Evolutionary conservation across 257 asterid genomes (phyloP).

Genomic region (Echites panduratus): DNA sequence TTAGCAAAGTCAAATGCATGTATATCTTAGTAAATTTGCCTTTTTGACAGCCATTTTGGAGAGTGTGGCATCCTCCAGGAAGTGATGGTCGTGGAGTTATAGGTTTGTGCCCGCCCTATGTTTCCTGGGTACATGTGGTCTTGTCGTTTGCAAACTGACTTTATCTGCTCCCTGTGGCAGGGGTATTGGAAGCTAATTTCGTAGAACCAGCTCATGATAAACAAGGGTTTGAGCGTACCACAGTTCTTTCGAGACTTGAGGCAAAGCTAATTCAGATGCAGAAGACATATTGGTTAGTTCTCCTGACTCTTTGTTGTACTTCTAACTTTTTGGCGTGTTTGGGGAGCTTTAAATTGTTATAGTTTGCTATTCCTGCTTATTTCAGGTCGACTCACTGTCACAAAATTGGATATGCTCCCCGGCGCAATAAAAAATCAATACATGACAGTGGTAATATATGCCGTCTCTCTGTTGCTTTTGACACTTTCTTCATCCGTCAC

Average conservation of each 20-base stretch:
- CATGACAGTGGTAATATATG: slow-evolving; percentile 41
- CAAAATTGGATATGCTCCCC: slow-evolving; percentile 86
- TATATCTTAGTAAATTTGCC: slow-evolving; percentile 4
- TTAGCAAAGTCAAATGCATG: slow-evolving; percentile 7
- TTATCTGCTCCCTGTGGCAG: slow-evolving; percentile 28
- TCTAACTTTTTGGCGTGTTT: slow-evolving; percentile 4
- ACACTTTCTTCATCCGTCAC: not conserved
- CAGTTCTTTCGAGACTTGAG: slow-evolving; percentile 84
- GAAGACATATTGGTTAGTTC: slow-evolving; percentile 74
- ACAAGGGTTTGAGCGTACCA: slow-evolving; percentile 96
- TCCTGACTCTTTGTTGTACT: slow-evolving; percentile 13
- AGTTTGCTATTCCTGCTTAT: slow-evolving; percentile 20
- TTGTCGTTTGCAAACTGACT: slow-evolving; percentile 21
- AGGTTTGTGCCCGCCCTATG: slow-evolving; percentile 41
- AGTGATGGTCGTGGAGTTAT: slow-evolving; percentile 99
- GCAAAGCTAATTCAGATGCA: slow-evolving; percentile 62
- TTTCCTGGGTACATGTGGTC: slow-evolving; percentile 11
- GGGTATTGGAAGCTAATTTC: slow-evolving; percentile 95
- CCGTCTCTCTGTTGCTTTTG: not conserved
- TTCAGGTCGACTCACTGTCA: slow-evolving; percentile 67
- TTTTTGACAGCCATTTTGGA: slow-evolving; percentile 77
- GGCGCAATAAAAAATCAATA: slow-evolving; percentile 32
- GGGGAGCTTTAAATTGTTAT: not conserved
- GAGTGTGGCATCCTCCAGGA: slow-evolving; percentile 96
- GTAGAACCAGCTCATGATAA: slow-evolving; percentile 99